These are phyloP conservation scores for Sphagnum magellanicum DNA, from an alignment of 228 moss, liverwort and hornwort genomes.

Conservation along the genomic window DNA sequence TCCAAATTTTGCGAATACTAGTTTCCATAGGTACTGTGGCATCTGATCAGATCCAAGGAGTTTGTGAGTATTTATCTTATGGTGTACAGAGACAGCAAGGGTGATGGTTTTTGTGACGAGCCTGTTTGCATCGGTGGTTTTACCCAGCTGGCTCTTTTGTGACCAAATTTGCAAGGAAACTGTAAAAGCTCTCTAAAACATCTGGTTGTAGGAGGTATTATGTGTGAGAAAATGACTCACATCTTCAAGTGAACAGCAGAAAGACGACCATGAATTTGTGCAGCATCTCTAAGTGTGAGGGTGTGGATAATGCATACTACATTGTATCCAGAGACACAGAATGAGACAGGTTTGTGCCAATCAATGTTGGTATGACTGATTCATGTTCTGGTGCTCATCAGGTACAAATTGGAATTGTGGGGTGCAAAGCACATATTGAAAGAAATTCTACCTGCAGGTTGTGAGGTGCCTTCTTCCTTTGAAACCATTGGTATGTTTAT, in stretches of 20 bases:
- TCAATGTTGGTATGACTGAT: slow-evolving; percentile 27
- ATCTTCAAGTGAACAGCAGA: too few relatives aligned
- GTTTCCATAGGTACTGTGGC: too few relatives aligned
- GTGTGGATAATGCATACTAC: not conserved
- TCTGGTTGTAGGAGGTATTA: too few relatives aligned
- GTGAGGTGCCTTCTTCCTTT: slow-evolving; percentile 91
- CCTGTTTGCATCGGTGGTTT: too few relatives aligned
- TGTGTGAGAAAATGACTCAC: too few relatives aligned
- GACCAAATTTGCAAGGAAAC: slow-evolving; percentile 23
- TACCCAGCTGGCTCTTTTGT: not conserved
- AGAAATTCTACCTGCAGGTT: slow-evolving; percentile 73
- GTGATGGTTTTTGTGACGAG: too few relatives aligned
- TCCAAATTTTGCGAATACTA: too few relatives aligned
- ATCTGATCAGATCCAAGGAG: too few relatives aligned
- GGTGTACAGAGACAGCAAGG: too few relatives aligned
- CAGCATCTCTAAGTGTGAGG: not conserved
- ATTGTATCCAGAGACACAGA: not conserved
- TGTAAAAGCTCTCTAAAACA: not conserved
- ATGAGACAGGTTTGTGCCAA: slow-evolving; percentile 2
- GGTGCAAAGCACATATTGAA: slow-evolving; percentile 68
- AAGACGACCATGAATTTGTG: too few relatives aligned
- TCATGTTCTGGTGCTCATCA: slow-evolving; percentile 24
- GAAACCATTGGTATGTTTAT: slow-evolving; percentile 79
- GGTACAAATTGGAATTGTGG: slow-evolving; percentile 42
- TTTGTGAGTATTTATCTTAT: too few relatives aligned